Evolutionary conservation across 495 filamentous ascomycete genomes (phyloP), one percentile per base, ranked within the genome.

Genomic region (Penicillium simplicissimum): DNA sequence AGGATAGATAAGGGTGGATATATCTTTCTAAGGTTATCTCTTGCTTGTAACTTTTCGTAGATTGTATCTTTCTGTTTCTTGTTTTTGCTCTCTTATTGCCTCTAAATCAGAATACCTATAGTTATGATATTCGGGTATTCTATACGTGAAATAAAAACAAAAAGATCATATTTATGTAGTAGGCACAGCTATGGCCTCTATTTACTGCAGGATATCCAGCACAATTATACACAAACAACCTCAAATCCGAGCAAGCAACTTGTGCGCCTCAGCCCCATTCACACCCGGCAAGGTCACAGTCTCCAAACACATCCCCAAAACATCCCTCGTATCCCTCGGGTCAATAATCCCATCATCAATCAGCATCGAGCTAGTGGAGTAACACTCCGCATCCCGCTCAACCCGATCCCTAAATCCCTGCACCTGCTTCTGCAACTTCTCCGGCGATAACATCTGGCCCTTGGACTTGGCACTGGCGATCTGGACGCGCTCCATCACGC

Each of bases 301-400:
- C 53, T 75, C 72, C 47, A 75, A 58, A 59, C 72, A 75, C 60
- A 75, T 67, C 2, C 70, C 72, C 48, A 73, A 33, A 9, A 75
- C 67, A 63, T 75, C 68, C 17, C 72, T 51, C 38, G 72, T 75
- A 58, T 75, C 72, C 38, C 72, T 52, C 8, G 72, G 72, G 38
- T 75, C 72, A 60, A 75, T 71, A 37, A 75, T 63, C 14, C 72
- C 72, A 65, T 75, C 72, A 54, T 75, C 72, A 38, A 75, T 62
- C 52, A 75, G 49, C 61, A 62, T 61, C 25, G 68, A 63, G 36
- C 70, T 73, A 13, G 72, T 75, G 2, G 63, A 56, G 51, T 71
- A 75, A 15, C 61, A 64, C 51, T 71, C 68, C 7, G 66, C 66
- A 60, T 75, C 72, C 25, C 45, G 43, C 35, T 62, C 60, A 8